A percentile compares a stretch with the other conserved stretches of the same genome.
These are phyloP conservation scores for Diutina sp. DNA, from an alignment of 1,139 yeast genomes.

Conservation along the genomic window DNA sequence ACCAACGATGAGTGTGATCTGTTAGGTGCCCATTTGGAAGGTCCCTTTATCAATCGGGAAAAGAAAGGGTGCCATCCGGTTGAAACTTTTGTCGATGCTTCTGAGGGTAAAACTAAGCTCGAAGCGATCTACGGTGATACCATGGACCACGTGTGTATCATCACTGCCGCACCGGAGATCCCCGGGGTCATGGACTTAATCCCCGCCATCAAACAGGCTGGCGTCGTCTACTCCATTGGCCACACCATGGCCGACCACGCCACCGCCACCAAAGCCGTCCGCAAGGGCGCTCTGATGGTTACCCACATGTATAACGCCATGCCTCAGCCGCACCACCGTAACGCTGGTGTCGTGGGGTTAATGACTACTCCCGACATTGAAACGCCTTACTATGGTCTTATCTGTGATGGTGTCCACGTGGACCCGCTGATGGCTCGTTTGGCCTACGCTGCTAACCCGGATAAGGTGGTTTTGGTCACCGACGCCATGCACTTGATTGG, in stretches of 20 bases:
- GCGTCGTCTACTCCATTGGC: slow-evolving; percentile 40
- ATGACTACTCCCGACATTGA: slow-evolving; percentile 25
- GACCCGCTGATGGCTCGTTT: slow-evolving; percentile 43
- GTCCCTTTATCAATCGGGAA: slow-evolving; percentile 42
- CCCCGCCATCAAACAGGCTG: slow-evolving; percentile 19
- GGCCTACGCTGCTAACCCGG: slow-evolving; percentile 43
- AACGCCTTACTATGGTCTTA: slow-evolving; percentile 43
- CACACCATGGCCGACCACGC: slow-evolving; percentile 41
- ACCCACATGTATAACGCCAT: slow-evolving; percentile 58
- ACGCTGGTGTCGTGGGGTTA: slow-evolving; percentile 47
- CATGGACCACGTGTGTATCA: slow-evolving; percentile 31
- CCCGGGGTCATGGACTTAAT: slow-evolving; percentile 41
- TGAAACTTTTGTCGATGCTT: slow-evolving; percentile 40
- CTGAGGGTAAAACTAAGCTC: slow-evolving; percentile 13
- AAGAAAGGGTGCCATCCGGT: slow-evolving; percentile 56
- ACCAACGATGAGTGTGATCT: slow-evolving; percentile 31
- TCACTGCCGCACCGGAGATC: slow-evolving; percentile 54
- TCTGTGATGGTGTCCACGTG: slow-evolving; percentile 53
- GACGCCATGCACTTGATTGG: slow-evolving; percentile 52
- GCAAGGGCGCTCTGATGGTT: slow-evolving; percentile 44
- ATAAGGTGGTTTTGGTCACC: slow-evolving; percentile 45
- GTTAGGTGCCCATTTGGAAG: slow-evolving; percentile 55
- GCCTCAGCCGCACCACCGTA: slow-evolving; percentile 57
- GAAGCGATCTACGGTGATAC: slow-evolving; percentile 35
- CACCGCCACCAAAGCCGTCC: slow-evolving; percentile 36